Base-by-base conservation (phyloP, 2,329 filamentous ascomycete genomes). In the Trichoderma aggressivum region DNA sequence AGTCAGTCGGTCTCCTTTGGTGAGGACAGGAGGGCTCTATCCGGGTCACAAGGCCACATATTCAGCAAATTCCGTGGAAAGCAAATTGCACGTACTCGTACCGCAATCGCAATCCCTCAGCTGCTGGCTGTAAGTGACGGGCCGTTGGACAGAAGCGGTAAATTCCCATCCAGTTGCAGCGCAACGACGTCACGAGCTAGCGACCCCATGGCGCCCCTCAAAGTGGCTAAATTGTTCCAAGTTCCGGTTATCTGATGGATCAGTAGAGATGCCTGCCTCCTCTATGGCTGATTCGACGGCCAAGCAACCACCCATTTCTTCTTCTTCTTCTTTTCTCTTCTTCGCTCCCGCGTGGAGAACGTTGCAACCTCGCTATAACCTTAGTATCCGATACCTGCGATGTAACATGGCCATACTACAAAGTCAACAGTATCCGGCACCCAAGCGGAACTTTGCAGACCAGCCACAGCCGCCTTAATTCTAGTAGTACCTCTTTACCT, bases 111-210 rank as follows among this genome's bases (percentile, higher is more conserved):
- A 53, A 24, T 53, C 47, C 47, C 12, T 21, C 47, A 43, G 47
- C n/a, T 39, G 47, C n/a, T 39, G 36, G 36, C 36, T 53, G 47
- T 53, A 53, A 53, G 47, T 53, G 47, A 53, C 43, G 43, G 43
- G n/a, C 4, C 43, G 18, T 50, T 50, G 8, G 43, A 50, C 47
- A 21, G 47, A 53, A 53, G 47, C 47, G 24, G 47, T 53, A 24
- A 53, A 16, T 32, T 5, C 12, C 7, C 1, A 2, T 56, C 24
- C 26, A 30, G 26, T 28, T 30, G 8, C 28, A 30, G 28, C 3
- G 55, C 50, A 68, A 47, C 65, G 55, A 68, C 65, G 65, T 68
- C 65, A 68, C 65, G 53, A 68, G 65, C 55, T 68, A 68, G 64
- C 55, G 64, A 60, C 64, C 64, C 65, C 65, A 68, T 68, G 65